Evolutionary conservation across 495 filamentous ascomycete genomes (phyloP).

Genomic region (Trichoderma erinaceum): DNA sequence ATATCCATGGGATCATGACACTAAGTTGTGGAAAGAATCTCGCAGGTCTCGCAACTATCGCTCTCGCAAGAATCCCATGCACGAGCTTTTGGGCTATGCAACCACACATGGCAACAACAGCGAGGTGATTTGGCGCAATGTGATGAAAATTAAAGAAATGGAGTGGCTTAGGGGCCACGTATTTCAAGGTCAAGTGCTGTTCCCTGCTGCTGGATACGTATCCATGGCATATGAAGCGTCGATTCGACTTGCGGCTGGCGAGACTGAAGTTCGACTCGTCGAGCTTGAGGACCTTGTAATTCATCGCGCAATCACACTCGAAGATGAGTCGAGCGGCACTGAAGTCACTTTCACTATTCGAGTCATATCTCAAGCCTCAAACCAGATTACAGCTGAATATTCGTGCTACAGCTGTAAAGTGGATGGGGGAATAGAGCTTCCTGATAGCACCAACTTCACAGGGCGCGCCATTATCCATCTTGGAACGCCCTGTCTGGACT

Average conservation of each 20-base stretch:
- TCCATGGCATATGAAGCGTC: conserved; percentile 46
- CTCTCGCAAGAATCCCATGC: conserved; percentile 24
- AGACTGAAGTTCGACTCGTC: conserved; percentile 18
- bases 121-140: conserved; percentile 40
- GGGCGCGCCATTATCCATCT: too few relatives aligned
- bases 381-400: conserved; percentile 24
- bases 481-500: too few relatives aligned
- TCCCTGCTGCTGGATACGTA: conserved; percentile 50
- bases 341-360: conserved; percentile 34
- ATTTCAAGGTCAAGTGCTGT: conserved; percentile 35
- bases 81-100: conserved; percentile 39
- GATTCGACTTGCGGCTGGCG: conserved; percentile 21
- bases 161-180: conserved; percentile 46
- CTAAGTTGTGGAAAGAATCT: conserved; percentile 34
- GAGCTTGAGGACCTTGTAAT: conserved; percentile 27
- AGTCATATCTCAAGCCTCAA: conserved; percentile 12
- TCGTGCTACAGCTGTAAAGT: conserved; percentile 15
- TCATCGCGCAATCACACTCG: conserved; percentile 30
- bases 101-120: conserved; percentile 21
- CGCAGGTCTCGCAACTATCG: conserved; percentile 29
- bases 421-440: too few relatives aligned
- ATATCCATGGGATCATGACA: conserved; percentile 42
- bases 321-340: conserved; percentile 22
- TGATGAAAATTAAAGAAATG: conserved; percentile 33
- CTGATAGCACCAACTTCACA: too few relatives aligned